These are phyloP conservation scores for Dryas integrifolia DNA, from an alignment of 331 rosid genomes.

Conservation along the genomic window DNA sequence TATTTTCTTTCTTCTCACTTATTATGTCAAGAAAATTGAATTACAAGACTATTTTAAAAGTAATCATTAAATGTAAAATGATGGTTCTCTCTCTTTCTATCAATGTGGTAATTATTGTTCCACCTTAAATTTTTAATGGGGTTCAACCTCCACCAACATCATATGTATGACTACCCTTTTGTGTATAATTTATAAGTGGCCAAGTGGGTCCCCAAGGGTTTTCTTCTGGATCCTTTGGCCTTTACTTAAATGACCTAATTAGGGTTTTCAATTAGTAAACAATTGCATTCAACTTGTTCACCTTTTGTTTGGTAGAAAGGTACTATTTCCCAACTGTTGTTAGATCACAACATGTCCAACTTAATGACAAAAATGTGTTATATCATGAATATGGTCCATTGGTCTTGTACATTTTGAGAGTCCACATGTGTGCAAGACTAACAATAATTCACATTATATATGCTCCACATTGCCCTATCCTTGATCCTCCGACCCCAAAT, in stretches of 20 bases:
- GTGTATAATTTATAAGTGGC: too few species aligned
- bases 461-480: conserved; percentile 2
- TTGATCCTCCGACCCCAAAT: background rate
- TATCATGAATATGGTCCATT: background rate
- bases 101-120: conserved; percentile 31
- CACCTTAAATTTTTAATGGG: conserved; percentile 33
- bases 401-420: background rate
- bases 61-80: conserved; percentile 16
- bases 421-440: conserved; percentile 5
- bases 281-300: conserved; percentile 13
- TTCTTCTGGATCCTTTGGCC: conserved; percentile 31
- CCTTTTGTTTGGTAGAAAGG: conserved; percentile 29
- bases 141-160: conserved; percentile 59
- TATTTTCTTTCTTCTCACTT: conserved; percentile 14
- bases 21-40: background rate
- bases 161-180: conserved; percentile 36
- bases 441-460: background rate
- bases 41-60: conserved; percentile 5
- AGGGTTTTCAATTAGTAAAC: conserved; percentile 28
- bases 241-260: conserved; percentile 37
- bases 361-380: conserved; percentile 32
- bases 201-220: conserved; percentile 36
- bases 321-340: conserved; percentile 10
- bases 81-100: conserved; percentile 23
- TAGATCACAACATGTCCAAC: conserved; percentile 23